These are phyloP conservation scores for Piromyces finnis DNA, from an alignment of 192 early-diverging fungal genomes.

Conservation along the genomic window DNA sequence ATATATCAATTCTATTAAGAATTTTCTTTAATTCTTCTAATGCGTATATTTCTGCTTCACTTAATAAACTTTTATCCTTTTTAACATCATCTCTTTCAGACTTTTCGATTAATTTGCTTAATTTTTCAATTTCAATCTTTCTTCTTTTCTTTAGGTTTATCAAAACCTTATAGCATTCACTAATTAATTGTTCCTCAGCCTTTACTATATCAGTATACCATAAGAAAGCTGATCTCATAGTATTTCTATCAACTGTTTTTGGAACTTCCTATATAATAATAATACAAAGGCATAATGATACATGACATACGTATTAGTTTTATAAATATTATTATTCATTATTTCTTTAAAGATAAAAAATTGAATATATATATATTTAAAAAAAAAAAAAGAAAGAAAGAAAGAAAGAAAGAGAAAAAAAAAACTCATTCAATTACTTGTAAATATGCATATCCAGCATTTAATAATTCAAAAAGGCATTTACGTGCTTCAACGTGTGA, in stretches of 20 bases:
- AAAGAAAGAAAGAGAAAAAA: not conserved
- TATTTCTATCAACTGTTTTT: not conserved
- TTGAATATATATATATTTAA: not conserved
- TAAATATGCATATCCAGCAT: not conserved
- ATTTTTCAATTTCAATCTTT: not conserved
- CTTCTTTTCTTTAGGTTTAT: not conserved
- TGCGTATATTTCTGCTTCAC: not conserved
- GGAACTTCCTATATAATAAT: not conserved
- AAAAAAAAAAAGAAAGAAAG: too few relatives aligned
- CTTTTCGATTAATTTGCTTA: not conserved
- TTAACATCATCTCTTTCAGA: not conserved
- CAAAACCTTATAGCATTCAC: not conserved
- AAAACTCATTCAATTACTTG: not conserved
- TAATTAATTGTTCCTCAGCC: not conserved
- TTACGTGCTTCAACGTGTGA: not conserved
- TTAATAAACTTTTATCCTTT: not conserved
- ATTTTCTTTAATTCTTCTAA: not conserved
- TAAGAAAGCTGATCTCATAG: not conserved
- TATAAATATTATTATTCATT: too few relatives aligned
- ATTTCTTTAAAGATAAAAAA: not conserved
- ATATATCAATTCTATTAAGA: not conserved
- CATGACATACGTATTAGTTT: too few relatives aligned
- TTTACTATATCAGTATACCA: not conserved
- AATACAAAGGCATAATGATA: not conserved
- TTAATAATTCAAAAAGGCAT: not conserved